Conservation (phyloP, 352 stramenopile genomes). For the Elongisporangium prolatum region DNA sequence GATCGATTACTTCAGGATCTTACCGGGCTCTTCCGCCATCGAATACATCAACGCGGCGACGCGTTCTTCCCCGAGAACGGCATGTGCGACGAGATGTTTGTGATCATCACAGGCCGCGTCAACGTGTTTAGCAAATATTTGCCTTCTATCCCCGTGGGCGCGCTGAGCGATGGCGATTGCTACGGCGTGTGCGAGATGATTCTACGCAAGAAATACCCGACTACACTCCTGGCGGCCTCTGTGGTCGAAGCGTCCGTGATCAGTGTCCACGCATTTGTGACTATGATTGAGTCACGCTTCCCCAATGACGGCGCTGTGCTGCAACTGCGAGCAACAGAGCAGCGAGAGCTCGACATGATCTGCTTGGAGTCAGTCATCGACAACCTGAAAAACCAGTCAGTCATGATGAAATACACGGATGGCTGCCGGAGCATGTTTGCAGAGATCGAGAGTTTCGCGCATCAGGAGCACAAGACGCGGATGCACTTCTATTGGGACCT, state of each 20-base stretch:
- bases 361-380: conserved; percentile 42
- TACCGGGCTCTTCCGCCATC: conserved; percentile 61
- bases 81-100: conserved; percentile 67
- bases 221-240: conserved; percentile 40
- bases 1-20: conserved; percentile 58
- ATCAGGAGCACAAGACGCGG: conserved; percentile 47
- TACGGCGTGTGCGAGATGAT: conserved; percentile 66
- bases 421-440: conserved; percentile 59
- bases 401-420: conserved; percentile 42
- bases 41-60: conserved; percentile 64
- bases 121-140: conserved; percentile 52
- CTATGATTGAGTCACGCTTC: conserved; percentile 46
- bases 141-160: conserved; percentile 34
- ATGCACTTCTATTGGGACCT: conserved; percentile 64
- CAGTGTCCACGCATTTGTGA: conserved; percentile 31
- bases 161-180: conserved; percentile 47
- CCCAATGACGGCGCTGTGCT: conserved; percentile 34
- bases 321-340: conserved; percentile 29
- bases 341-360: conserved; percentile 41
- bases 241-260: conserved; percentile 59
- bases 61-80: conserved; percentile 48
- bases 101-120: conserved; percentile 52
- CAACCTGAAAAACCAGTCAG: conserved; percentile 39
- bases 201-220: conserved; percentile 45
- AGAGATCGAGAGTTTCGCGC: conserved; percentile 35